A percentile compares a stretch with the other conserved stretches of the same genome.
Conservation (phyloP, 176 grass and related monocot species). For the Sorghum bicolor region DNA sequence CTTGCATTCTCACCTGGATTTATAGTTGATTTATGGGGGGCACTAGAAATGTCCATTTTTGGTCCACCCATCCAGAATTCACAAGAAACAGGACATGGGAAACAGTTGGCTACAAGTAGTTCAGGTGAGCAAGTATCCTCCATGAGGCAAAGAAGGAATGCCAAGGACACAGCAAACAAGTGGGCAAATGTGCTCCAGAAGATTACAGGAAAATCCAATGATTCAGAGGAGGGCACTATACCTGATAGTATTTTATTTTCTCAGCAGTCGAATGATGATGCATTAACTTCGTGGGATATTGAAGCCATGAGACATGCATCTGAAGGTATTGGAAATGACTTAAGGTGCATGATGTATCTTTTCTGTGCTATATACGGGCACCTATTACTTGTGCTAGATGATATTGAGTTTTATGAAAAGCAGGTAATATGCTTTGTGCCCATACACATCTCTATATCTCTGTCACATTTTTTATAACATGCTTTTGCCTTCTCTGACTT, state of each 20-base stretch:
- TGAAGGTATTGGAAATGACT: conserved; percentile 51
- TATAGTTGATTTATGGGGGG: conserved; percentile 78
- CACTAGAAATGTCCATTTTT: conserved; percentile 63
- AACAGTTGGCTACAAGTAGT: conserved; percentile 40
- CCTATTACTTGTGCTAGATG: conserved; percentile 87
- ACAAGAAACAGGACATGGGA: conserved; percentile 40
- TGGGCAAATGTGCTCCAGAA: conserved; percentile 91
- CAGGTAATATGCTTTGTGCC: conserved; percentile 45
- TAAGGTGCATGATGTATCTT: conserved; percentile 65
- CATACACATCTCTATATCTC: background rate
- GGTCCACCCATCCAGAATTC: conserved; percentile 25
- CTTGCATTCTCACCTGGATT: conserved; percentile 94
- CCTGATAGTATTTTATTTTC: conserved; percentile 42
- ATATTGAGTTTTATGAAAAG: conserved; percentile 97
- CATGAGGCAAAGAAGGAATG: conserved; percentile 56
- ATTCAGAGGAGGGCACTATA: conserved; percentile 39
- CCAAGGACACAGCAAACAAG: conserved; percentile 75
- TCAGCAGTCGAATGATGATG: conserved; percentile 42
- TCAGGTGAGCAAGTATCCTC: conserved; percentile 48
- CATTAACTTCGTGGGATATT: conserved; percentile 73
- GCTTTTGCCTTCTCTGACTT: conserved; percentile 24
- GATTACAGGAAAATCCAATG: conserved; percentile 72
- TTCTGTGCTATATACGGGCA: conserved; percentile 94
- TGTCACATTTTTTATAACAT: background rate
- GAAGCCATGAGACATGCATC: conserved; percentile 72